phyloP scores from a whole-genome alignment of 805 yeast species.

The Zygotorulaspora florentina region DNA sequence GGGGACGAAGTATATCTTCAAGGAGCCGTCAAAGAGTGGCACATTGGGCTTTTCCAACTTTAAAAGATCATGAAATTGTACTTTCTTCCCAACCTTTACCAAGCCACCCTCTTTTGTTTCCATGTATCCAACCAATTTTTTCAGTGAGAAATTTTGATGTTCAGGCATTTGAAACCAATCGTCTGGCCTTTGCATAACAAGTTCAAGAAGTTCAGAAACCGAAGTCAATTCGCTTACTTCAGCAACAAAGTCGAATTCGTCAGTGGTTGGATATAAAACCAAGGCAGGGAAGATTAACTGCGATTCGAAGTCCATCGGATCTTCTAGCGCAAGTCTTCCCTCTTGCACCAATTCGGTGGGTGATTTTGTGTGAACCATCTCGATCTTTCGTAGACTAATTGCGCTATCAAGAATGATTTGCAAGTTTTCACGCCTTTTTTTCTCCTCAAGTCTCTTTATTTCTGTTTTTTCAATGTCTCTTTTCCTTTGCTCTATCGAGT shows the following conservation, averaged over 20 bases:
- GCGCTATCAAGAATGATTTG: conserved; percentile 53
- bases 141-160: conserved; percentile 54
- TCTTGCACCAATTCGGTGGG: conserved; percentile 57
- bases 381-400: conserved; percentile 53
- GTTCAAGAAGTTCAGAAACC: conserved; percentile 55
- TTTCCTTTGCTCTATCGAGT: conserved; percentile 41
- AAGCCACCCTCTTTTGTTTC: conserved; percentile 83
- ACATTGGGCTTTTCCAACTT: conserved; percentile 58
- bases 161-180: conserved; percentile 61
- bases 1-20: conserved; percentile 76
- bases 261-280: conserved; percentile 74
- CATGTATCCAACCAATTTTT: conserved; percentile 66
- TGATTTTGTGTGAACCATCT: conserved; percentile 44
- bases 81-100: conserved; percentile 77
- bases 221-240: conserved; percentile 70
- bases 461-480: conserved; percentile 33
- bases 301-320: conserved; percentile 63
- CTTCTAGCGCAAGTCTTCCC: conserved; percentile 55
- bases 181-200: conserved; percentile 61
- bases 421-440: conserved; percentile 38
- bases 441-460: conserved; percentile 18
- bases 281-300: conserved; percentile 79
- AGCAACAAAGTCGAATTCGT: conserved; percentile 78
- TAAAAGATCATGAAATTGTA: conserved; percentile 59
- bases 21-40: conserved; percentile 71